Evolutionary conservation across 2,329 filamentous ascomycete species (phyloP).

Genomic region (Aspergillus caelatus): DNA sequence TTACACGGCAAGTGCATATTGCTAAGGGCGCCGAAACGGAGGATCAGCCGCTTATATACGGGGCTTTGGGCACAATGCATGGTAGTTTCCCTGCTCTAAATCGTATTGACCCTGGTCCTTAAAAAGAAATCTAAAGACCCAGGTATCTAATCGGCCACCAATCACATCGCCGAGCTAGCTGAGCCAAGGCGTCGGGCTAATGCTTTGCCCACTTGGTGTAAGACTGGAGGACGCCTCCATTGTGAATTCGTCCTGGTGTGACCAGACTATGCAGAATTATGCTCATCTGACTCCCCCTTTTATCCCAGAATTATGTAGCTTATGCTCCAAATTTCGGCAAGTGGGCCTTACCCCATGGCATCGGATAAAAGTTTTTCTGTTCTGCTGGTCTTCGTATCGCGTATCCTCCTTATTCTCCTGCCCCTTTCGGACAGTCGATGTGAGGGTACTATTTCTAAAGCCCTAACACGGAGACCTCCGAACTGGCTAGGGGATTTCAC

Average conservation of each 20-base stretch:
- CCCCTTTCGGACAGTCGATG: neutral
- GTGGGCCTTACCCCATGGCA: neutral
- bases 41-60: neutral
- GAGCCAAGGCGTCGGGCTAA: neutral
- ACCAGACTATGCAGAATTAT: neutral
- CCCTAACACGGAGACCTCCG: neutral
- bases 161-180: neutral
- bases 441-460: neutral
- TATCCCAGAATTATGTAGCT: neutral
- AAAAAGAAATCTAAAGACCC: neutral
- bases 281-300: neutral
- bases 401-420: neutral
- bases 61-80: neutral
- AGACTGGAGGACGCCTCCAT: neutral
- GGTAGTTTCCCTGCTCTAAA: neutral
- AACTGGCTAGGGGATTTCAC: too few species aligned
- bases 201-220: neutral
- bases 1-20: neutral
- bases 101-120: neutral
- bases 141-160: neutral
- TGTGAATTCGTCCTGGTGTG: neutral
- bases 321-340: neutral
- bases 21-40: neutral
- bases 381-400: neutral
- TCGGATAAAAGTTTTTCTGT: neutral